Base-by-base conservation (phyloP, 1,284 basidiomycete genomes). In the Heimioporus retisporus region DNA sequence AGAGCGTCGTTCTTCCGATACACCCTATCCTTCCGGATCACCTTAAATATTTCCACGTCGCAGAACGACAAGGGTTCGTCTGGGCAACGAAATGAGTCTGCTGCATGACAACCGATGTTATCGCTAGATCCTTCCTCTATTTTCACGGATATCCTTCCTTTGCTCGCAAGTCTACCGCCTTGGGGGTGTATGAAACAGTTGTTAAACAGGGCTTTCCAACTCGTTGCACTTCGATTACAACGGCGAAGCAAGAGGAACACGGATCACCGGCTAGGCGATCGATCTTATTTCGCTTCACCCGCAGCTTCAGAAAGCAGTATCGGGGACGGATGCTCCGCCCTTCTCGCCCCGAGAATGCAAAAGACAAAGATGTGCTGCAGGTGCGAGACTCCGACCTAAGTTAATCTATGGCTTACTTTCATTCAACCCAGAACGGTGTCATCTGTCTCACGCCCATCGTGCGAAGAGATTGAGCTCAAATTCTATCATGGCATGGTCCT, bases 291-390 rank as follows among this genome's bases (percentile, higher is more conserved):
- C 88, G 62, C 72, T 83, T 97, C 56, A 81, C 93, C 42, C 81
- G 86, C 60, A 16, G 86, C 90, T 2, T 84, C 86, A 1, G 85
- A 90, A 59, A 83, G 82, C 2, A 90, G 90, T 19, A 84, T 98
- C 16, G 94, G 94, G 31, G 86, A 90, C 6, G 93, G 93, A 2
- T 90, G 95, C 78, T 93, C 97, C 70, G 85, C 84, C 1, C 82
- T 90, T 21, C 81, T 97, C 21, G 95, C 92, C 81, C 96, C 65
- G 81, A 81, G 62, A 81, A 80, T 19, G 88, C 91, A 0, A 94
- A 96, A 71, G 93, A 97, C 78, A 87, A 95, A 74, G 93, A 96
- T 73, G 88, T 94, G 14, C 84, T 96, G 42, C 93, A 97, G 86
- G 92, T 95, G 71, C 61, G 83, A 74, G 46, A 25, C 40, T 54